phyloP scores from a whole-genome alignment of 768 basidiomycete genomes.

The Lentinula sp. region DNA sequence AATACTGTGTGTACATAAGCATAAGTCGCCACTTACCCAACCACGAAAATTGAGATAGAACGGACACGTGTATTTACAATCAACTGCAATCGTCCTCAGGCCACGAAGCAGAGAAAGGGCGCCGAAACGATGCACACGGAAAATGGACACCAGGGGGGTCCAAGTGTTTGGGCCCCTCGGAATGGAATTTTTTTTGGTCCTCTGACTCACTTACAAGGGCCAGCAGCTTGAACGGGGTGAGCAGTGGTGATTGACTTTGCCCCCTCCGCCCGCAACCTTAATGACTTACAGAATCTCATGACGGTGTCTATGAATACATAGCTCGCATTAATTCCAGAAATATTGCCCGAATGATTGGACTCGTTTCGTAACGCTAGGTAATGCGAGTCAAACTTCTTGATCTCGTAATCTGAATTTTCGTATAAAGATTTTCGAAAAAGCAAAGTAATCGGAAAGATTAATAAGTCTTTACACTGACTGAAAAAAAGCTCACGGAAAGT shows the following conservation, averaged over 20 bases:
- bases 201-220: too few species aligned
- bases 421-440: neutral
- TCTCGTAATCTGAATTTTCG: neutral
- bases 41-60: neutral
- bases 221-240: too few species aligned
- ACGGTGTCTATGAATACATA: neutral
- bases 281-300: slow-evolving; percentile 3
- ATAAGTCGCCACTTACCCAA: neutral
- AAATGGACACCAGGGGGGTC: too few species aligned
- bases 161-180: too few species aligned
- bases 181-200: too few species aligned
- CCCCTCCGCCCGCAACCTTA: slow-evolving; percentile 4
- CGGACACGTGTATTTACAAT: neutral
- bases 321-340: neutral
- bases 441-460: neutral
- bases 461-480: too few species aligned
- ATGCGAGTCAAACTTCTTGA: neutral
- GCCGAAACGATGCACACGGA: too few species aligned
- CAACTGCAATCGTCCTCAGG: neutral
- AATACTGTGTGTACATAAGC: neutral
- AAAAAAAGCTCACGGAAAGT: too few species aligned
- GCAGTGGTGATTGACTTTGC: neutral
- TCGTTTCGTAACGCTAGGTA: neutral
- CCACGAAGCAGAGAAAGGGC: neutral
- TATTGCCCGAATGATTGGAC: neutral